Evolutionary conservation across 2,329 filamentous ascomycete genomes (phyloP), one percentile per base, ranked within the genome.

Genomic region (Pyricularia sp.): DNA sequence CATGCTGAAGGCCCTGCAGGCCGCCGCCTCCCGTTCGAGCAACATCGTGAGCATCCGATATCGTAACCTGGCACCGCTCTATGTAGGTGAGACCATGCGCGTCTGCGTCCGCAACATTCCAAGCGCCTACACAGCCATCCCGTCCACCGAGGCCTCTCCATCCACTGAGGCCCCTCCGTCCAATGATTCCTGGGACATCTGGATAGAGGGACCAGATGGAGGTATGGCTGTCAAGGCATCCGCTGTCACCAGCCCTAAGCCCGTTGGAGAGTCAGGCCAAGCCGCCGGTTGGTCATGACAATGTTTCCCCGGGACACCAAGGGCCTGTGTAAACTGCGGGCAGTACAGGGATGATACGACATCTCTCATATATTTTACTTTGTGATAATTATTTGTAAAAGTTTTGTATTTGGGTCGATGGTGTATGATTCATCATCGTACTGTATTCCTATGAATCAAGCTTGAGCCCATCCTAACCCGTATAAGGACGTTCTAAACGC

Each of bases 21-120:
- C 12, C 24, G 55, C 55, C 7, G 9, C 53, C 74, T 96, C 70
- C 7, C 62, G 40, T 53, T 70, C 67, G 16, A 8, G 6, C 49
- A 13, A 40, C 4, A 60, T 33, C 16, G 5, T 30, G 68, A 78
- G 74, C 12, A 83, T 97, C 63, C 81, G 88, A 64, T 97, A 97
- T 74, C 84, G 86, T 62, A 96, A 97, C 73, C 74, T 96, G 30
- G 85, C 88, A 10, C 93, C 93, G 16, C 77, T 97, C 24, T 96
- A 91, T 73, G 90, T 86, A 33, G 80, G 83, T 59, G 88, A 94
- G 74, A 75, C 82, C 63, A 79, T 96, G 75, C 84, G 75, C 33
- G 80, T 97, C 4, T 93, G 90, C 70, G 82, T 88, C 16, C 81
- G 83, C 67, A 78, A 75, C 65, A 77, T 68, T 13, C 68, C 75